Evolutionary conservation across 176 grass and related monocot species (phyloP).

Genomic region (Musa acuminata): DNA sequence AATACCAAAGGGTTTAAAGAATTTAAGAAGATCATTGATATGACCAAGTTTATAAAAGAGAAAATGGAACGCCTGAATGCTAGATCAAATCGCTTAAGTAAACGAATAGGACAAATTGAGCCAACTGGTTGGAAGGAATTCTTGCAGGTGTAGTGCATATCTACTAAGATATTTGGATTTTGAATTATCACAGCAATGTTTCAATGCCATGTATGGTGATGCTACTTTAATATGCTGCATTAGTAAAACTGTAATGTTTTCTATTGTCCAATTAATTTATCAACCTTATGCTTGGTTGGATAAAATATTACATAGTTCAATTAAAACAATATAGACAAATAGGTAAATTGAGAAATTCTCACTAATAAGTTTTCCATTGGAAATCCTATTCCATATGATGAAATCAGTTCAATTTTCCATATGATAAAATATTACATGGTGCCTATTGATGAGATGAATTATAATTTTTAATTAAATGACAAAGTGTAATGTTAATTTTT

Average conservation of each 20-base stretch:
- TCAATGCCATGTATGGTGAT: not conserved
- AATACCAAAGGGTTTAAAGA: slow-evolving; percentile 73
- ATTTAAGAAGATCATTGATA: slow-evolving; percentile 80
- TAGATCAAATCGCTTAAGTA: slow-evolving; percentile 55
- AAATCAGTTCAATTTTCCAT: no score
- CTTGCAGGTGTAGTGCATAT: slow-evolving; percentile 48
- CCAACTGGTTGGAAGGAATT: slow-evolving; percentile 99
- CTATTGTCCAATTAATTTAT: not conserved
- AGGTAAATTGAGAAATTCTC: no score
- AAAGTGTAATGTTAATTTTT: no score
- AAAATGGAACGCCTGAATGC: slow-evolving; percentile 75
- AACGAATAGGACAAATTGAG: slow-evolving; percentile 86
- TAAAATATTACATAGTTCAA: not conserved
- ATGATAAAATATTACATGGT: no score
- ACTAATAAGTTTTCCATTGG: no score
- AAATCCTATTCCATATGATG: no score
- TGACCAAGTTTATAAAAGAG: slow-evolving; percentile 75
- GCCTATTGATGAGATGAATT: no score
- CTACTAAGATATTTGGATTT: no score
- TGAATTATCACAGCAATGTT: slow-evolving; percentile 9
- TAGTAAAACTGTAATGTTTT: not conserved
- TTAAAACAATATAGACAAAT: no score
- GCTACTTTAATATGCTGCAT: not conserved
- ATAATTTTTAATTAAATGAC: no score
- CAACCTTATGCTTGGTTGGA: not conserved